These are phyloP conservation scores for Blastocrithidia nonstop DNA, from an alignment of 208 protist species.

Conservation along the genomic window DNA sequence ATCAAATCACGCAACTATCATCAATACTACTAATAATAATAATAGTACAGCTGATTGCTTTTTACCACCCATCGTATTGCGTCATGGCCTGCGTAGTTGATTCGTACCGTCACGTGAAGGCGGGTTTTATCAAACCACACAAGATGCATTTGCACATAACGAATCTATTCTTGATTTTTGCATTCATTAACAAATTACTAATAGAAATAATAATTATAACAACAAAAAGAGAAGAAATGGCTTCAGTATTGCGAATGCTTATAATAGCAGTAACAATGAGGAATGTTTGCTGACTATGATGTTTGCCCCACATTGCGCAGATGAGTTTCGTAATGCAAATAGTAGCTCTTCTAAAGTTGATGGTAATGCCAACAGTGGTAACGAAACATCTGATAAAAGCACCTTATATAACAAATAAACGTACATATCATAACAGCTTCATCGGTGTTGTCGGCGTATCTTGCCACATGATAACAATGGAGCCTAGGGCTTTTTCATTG, in stretches of 20 bases:
- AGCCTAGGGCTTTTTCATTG: slow-evolving; percentile 65
- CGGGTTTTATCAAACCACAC: slow-evolving; percentile 22
- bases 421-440: slow-evolving; percentile 8
- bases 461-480: slow-evolving; percentile 45
- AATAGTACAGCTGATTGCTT: not conserved
- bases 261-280: too few relatives aligned
- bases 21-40: not conserved
- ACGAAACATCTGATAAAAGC: too few relatives aligned
- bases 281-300: slow-evolving; percentile 7
- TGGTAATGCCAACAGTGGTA: too few relatives aligned
- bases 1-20: not conserved
- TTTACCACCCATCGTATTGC: slow-evolving; percentile 10
- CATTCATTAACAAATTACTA: too few relatives aligned
- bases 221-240: too few relatives aligned
- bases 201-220: too few relatives aligned
- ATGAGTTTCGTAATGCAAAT: not conserved
- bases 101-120: slow-evolving; percentile 39
- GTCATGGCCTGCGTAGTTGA: slow-evolving; percentile 28
- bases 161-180: too few relatives aligned
- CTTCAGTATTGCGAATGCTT: too few relatives aligned
- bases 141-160: slow-evolving; percentile 20
- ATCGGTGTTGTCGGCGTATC: slow-evolving; percentile 33
- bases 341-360: too few relatives aligned
- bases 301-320: slow-evolving; percentile 13
- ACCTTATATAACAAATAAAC: too few relatives aligned